phyloP scores from a whole-genome alignment of 495 filamentous ascomycete species.

The Bryoglossum gracile region DNA sequence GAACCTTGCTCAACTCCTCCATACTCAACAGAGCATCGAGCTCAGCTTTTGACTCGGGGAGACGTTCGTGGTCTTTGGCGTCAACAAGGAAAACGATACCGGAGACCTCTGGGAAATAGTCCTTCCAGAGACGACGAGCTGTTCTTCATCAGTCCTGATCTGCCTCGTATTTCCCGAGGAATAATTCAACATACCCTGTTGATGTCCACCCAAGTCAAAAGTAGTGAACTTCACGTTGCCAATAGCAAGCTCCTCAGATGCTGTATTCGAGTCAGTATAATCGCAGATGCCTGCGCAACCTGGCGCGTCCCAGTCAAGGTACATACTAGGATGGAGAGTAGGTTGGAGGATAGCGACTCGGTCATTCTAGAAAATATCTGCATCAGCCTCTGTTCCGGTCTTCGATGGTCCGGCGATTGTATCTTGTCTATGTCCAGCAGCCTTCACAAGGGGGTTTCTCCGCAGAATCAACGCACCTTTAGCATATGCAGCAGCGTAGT shows the following conservation, averaged over 20 bases:
- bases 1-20: constrained; percentile 89
- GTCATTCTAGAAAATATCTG: constrained; percentile 57
- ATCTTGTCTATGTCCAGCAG: neutral
- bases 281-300: constrained; percentile 12
- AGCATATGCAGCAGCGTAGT: constrained; percentile 89
- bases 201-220: constrained; percentile 94
- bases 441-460: constrained; percentile 2
- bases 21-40: constrained; percentile 89
- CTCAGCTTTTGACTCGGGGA: constrained; percentile 90
- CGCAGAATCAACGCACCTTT: constrained; percentile 56
- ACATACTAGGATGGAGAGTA: constrained; percentile 80
- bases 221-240: constrained; percentile 96
- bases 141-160: constrained; percentile 1
- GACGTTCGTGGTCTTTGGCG: constrained; percentile 90
- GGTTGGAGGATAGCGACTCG: constrained; percentile 89
- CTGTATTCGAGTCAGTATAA: constrained; percentile 35
- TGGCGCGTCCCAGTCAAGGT: constrained; percentile 3
- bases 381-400: constrained; percentile 10
- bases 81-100: constrained; percentile 98
- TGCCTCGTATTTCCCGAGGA: neutral
- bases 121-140: constrained; percentile 96
- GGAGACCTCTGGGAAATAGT: constrained; percentile 97
- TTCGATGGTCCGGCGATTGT: neutral
- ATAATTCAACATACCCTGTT: constrained; percentile 60
- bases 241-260: constrained; percentile 93